Conservation (phyloP, 225 moss, liverwort and hornwort genomes). For the Thuidium tamariscinum region DNA sequence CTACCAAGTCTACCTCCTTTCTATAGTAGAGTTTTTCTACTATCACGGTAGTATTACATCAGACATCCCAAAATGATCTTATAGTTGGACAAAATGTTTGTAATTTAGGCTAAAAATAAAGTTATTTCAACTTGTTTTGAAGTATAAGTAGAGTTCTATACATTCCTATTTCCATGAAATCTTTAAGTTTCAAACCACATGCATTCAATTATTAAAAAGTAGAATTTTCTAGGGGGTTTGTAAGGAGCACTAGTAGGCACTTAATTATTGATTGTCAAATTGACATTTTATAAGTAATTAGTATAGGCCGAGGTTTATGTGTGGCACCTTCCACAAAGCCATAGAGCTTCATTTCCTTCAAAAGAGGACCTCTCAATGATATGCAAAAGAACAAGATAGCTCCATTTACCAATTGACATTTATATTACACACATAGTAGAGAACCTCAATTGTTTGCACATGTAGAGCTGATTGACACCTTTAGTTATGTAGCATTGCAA, state of each 20-base stretch:
- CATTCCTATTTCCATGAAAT: not conserved
- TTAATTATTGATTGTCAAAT: not conserved
- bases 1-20: accelerated
- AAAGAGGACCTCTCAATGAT: accelerated
- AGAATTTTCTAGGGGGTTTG: not conserved
- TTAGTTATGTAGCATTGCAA: not conserved
- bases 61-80: not conserved
- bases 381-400: not conserved
- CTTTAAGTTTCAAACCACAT: not conserved
- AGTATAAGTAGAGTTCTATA: not conserved
- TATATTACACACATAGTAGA: accelerated
- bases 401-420: accelerated
- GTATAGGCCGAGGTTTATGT: too few relatives aligned
- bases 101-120: not conserved
- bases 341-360: not conserved
- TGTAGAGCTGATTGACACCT: not conserved
- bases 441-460: not conserved
- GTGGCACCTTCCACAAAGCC: accelerated
- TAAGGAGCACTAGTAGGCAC: accelerated
- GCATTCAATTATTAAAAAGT: not conserved
- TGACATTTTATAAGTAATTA: accelerated
- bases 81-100: not conserved
- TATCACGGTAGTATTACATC: accelerated
- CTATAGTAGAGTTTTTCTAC: accelerated
- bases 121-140: accelerated